Base-by-base conservation (phyloP, 768 basidiomycete genomes). In the Leccinum arenicola region DNA sequence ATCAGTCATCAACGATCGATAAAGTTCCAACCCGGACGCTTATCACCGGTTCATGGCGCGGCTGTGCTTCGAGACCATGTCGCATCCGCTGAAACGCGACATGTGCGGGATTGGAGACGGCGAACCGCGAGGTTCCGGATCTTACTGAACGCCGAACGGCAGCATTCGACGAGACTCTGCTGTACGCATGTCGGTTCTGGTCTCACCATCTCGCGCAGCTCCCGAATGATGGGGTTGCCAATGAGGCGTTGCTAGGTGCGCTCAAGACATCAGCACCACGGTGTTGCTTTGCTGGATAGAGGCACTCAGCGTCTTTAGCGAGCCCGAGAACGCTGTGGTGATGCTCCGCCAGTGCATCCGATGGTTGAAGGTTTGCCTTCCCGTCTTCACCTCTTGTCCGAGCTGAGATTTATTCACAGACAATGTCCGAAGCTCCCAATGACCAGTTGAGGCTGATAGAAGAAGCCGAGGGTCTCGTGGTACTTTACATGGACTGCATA, bases 141-240 rank as follows among this genome's bases (percentile, higher is more conserved):
- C 55, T 66, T 29, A 27, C 8, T 15, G 61, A 58, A 12, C 59
- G 65, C 11, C 38, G 57, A 3, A 19, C 29, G 21, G 27, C 35
- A 4, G 61, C 56, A 4, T 57, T 55, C 29, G 57, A 66, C 19
- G 64, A 61, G 45, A 54, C 61, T 1, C 27, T 66, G 25, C 4
- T 51, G 5, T 66, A 66, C 31, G 61, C 65, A 2, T 66, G 65
- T 63, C 61, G 59, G 9, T 66, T 54, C 36, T 66, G 65, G 65
- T 54, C 54, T n/a, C 50, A 57, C 15, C 65, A 66, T 38, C 58
- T 66, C 27, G 19, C 58, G 2, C 67, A 58, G 25, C 60, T 66
- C n/a, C 56, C 65, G 15, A 47, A 23, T 6, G 58, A 53, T 11
- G 61, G 58, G 0, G 10, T 55, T 12, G 40, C 52, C 15, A 51